These are phyloP conservation scores for Iberis amara DNA, from an alignment of 441 rosid species.

Conservation along the genomic window DNA sequence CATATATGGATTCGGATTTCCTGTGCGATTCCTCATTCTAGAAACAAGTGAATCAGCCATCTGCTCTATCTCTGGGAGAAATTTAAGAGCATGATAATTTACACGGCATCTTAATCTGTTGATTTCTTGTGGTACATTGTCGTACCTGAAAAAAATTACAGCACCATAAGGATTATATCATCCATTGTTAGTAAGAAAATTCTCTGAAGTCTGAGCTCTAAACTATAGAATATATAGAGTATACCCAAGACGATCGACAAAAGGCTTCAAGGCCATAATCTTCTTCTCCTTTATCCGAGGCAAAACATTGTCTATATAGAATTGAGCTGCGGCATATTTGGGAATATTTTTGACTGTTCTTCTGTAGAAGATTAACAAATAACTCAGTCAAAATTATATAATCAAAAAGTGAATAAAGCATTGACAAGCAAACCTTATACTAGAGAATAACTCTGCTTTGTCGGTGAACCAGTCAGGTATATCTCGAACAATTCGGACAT, in stretches of 20 bases:
- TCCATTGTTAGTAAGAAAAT: conserved; percentile 13
- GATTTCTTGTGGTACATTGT: conserved; percentile 93
- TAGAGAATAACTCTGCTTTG: conserved; percentile 78
- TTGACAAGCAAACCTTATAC: conserved; percentile 61
- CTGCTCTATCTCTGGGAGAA: conserved; percentile 83
- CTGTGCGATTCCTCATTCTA: conserved; percentile 94
- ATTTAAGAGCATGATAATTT: conserved; percentile 94
- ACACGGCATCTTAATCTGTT: conserved; percentile 97
- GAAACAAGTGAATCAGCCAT: conserved; percentile 87
- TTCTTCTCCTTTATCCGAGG: conserved; percentile 97
- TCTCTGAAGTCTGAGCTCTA: conserved; percentile 4
- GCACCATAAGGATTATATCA: conserved; percentile 17
- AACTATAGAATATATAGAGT: conserved; percentile 23
- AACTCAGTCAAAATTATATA: conserved; percentile 13
- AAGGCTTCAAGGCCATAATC: conserved; percentile 96
- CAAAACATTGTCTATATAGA: conserved; percentile 89
- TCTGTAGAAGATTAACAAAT: conserved; percentile 37
- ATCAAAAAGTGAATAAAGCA: not conserved
- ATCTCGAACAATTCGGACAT: conserved; percentile 81
- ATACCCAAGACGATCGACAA: conserved; percentile 98
- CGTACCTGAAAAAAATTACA: conserved; percentile 56
- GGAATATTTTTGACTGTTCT: conserved; percentile 98
- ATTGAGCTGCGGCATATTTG: conserved; percentile 92
- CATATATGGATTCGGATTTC: conserved; percentile 80
- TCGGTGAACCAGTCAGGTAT: conserved; percentile 97